These are phyloP conservation scores for Jaltomata sinuosa DNA, from an alignment of 257 asterid species.

Conservation along the genomic window DNA sequence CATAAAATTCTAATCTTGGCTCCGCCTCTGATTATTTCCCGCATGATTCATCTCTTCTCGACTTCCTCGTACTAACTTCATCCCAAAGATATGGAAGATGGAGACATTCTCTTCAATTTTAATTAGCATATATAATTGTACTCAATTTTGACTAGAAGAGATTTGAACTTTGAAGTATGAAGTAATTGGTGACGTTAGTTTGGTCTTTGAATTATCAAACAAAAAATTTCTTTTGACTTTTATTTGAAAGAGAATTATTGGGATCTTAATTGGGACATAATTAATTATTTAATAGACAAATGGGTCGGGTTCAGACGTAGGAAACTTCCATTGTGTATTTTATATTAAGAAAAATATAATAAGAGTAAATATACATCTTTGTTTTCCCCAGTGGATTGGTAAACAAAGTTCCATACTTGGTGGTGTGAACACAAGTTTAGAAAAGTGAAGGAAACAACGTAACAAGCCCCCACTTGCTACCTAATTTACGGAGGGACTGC, in stretches of 20 bases:
- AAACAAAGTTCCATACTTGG: background rate
- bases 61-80: background rate
- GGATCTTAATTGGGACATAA: background rate
- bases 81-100: background rate
- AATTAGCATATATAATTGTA: background rate
- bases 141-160: background rate
- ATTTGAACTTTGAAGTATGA: background rate
- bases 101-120: background rate
- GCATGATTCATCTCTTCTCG: background rate
- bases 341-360: background rate
- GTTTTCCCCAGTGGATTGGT: background rate
- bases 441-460: background rate
- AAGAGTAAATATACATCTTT: background rate
- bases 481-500: too few species aligned
- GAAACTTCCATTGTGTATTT: background rate
- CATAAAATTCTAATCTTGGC: too few species aligned
- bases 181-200: background rate
- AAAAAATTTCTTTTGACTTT: background rate
- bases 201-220: background rate
- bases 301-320: background rate
- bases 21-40: too few species aligned
- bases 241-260: background rate
- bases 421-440: background rate
- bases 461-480: background rate
- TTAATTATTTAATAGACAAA: background rate